A percentile compares a stretch with the other conserved stretches of the same genome.
Evolutionary conservation across 805 yeast species (phyloP).

Genomic region (Metschnikowia gelsemii): DNA sequence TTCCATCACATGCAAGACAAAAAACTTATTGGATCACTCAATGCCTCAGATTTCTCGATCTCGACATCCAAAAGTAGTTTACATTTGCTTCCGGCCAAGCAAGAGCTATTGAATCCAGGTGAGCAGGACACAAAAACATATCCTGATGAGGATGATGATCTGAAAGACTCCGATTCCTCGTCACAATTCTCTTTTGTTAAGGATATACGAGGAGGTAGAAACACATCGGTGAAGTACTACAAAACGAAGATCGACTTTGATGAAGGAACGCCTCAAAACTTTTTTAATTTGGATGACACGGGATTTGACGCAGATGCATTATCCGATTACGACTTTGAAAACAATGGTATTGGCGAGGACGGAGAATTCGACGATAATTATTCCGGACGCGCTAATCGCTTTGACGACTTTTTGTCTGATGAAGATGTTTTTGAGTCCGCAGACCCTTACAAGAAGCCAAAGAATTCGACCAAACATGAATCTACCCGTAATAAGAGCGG

Average conservation of each 20-base stretch:
- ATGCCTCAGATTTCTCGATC: constrained; percentile 4
- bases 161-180: constrained; percentile 23
- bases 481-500: background rate
- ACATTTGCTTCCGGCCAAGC: background rate
- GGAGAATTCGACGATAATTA: constrained; percentile 21
- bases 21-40: background rate
- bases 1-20: background rate
- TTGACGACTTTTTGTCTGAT: constrained; percentile 24
- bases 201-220: constrained; percentile 46
- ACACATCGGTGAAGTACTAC: constrained; percentile 54
- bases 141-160: constrained; percentile 16
- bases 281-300: constrained; percentile 30
- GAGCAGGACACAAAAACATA: background rate
- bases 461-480: background rate
- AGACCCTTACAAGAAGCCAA: background rate
- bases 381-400: constrained; percentile 13
- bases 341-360: constrained; percentile 39
- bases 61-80: constrained; percentile 4
- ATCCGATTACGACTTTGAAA: constrained; percentile 44
- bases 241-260: constrained; percentile 25
- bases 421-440: constrained; percentile 19
- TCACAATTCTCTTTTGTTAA: constrained; percentile 52
- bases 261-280: constrained; percentile 16
- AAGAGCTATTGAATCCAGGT: background rate
- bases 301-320: constrained; percentile 32